Evolutionary conservation across 257 asterid genomes (phyloP), one percentile per base, ranked within the genome.

Genomic region (Plantago major): DNA sequence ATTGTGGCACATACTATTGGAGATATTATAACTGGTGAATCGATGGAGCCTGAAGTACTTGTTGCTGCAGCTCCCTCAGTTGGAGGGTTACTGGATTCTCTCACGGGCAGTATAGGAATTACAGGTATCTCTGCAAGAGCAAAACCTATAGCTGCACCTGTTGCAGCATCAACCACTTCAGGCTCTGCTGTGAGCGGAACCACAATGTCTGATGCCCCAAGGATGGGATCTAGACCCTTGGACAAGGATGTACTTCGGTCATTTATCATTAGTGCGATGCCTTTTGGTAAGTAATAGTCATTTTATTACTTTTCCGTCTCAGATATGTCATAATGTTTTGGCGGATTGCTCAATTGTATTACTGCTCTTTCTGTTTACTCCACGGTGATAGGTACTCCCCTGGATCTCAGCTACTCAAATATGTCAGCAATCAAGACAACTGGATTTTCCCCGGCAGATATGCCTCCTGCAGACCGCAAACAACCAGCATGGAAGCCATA

Each of bases 401-500:
- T 91, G 63, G 95, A 91, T 69, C 85, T 91, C 70, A 88, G 81
- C 85, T 75, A 84, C 81, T 71, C 93, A 19, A 91, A 88, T 70
- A 81, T 89, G 67, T 73, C 86, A 43, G 88, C 95, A 37, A 81
- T 88, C 69, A 84, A 79, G 81, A 77, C 70, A 22, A 74, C 82
- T 44, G 98, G 98, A 37, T 91, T 91, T 81, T 82, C 95, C 42
- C 70, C 87, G 46, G 78, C 86, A 54, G 98, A 91, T 68, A 65
- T 74, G 65, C 98, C 98, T 71, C 93, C 95, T 55, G 74, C 84
- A 64, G 98, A 88, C 46, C 80, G 88, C 70, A 86, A 81, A 78
- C 98, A 88, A 76, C 98, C 97, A 40, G 95, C 97, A 50, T 91
- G 98, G 98, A 91, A 91, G 77, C 98, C 98, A 72, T 91, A 86